Conservation (phyloP, 1,139 yeast genomes). For the Taphrina pruni region DNA sequence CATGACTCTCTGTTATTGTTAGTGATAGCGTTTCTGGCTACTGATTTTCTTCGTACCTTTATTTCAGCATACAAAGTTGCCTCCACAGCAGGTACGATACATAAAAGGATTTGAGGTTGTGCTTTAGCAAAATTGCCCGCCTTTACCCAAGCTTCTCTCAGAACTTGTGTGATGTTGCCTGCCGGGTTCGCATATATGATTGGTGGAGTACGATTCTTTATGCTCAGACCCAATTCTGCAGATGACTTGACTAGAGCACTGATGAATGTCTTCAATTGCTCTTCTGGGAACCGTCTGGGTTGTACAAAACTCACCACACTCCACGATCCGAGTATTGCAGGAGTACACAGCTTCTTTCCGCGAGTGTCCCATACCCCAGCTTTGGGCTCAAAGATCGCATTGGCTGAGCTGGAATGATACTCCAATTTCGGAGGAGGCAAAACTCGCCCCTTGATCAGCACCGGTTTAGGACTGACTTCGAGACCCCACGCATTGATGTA, state of each 20-base stretch:
- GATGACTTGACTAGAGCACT: slow-evolving; percentile 4
- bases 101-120: slow-evolving; percentile 43
- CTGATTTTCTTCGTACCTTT: slow-evolving; percentile 15
- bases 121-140: slow-evolving; percentile 42
- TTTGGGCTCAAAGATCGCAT: slow-evolving; percentile 37
- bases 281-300: slow-evolving; percentile 25
- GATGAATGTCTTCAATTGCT: slow-evolving; percentile 5
- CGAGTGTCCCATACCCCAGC: slow-evolving; percentile 44
- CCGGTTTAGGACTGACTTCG: slow-evolving; percentile 36
- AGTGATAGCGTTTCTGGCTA: background rate
- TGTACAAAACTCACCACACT: slow-evolving; percentile 42
- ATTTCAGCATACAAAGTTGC: slow-evolving; percentile 43
- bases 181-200: slow-evolving; percentile 33
- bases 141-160: slow-evolving; percentile 35
- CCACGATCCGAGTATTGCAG: slow-evolving; percentile 38
- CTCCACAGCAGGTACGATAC: slow-evolving; percentile 39
- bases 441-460: slow-evolving; percentile 43
- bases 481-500: slow-evolving; percentile 43
- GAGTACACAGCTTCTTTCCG: slow-evolving; percentile 28
- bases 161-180: slow-evolving; percentile 22
- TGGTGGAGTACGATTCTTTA: slow-evolving; percentile 32
- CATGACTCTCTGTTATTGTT: slow-evolving; percentile 22
- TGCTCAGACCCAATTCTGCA: slow-evolving; percentile 28
- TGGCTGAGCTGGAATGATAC: slow-evolving; percentile 34
- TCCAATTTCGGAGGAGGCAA: slow-evolving; percentile 42